Evolutionary conservation across 2,329 filamentous ascomycete genomes (phyloP).

Genomic region (Botryotinia calthae): DNA sequence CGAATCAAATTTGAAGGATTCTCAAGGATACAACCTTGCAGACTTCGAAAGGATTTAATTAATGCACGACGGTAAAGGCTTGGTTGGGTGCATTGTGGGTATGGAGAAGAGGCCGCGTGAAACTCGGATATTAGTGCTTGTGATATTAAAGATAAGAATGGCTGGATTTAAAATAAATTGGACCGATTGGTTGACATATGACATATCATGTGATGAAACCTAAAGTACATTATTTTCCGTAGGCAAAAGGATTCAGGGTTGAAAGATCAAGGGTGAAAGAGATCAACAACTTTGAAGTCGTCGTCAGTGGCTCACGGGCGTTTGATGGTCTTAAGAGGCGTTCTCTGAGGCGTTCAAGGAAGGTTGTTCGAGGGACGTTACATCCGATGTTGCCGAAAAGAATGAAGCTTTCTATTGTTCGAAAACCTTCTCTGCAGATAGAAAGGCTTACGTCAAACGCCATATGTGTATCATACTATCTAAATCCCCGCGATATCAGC

Average conservation of each 20-base stretch:
- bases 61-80: background rate
- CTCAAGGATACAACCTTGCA: background rate
- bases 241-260: background rate
- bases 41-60: background rate
- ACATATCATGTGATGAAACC: slow-evolving; percentile 1
- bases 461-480: background rate
- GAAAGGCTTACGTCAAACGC: background rate
- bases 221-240: background rate
- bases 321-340: background rate
- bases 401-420: background rate
- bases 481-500: background rate
- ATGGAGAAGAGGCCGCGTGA: slow-evolving; percentile 11
- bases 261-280: background rate
- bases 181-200: slow-evolving; percentile 7
- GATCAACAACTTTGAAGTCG: background rate
- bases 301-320: background rate
- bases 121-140: slow-evolving; percentile 15
- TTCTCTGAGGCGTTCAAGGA: background rate
- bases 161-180: background rate
- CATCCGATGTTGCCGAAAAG: background rate
- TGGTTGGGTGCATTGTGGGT: background rate
- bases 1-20: background rate
- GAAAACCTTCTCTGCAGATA: background rate
- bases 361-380: background rate
- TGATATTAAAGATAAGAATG: slow-evolving; percentile 7